A percentile compares a stretch with the other conserved stretches of the same genome.
These are phyloP conservation scores for Phalaenopsis equestris DNA, from an alignment of 106 monocot genomes.

Conservation along the genomic window DNA sequence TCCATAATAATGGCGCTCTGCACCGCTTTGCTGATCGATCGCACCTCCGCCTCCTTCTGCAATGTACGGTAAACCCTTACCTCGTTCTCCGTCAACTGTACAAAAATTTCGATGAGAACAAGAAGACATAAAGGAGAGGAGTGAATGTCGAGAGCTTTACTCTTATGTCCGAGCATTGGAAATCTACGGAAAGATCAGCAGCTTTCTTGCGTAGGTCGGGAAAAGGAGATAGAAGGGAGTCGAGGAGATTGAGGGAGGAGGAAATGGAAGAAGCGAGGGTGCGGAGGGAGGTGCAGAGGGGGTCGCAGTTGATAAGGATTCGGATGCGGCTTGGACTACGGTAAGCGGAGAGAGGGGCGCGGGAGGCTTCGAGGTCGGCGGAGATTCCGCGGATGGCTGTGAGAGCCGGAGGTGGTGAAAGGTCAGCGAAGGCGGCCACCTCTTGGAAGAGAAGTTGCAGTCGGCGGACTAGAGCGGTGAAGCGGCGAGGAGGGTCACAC, in stretches of 20 bases:
- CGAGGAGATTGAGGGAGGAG: slow-evolving; percentile 37
- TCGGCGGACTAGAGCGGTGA: slow-evolving; percentile 22
- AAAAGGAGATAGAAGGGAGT: slow-evolving; percentile 11
- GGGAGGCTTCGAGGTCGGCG: slow-evolving; percentile 18
- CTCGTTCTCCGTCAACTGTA: slow-evolving; percentile 35
- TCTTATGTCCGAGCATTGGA: slow-evolving; percentile 19
- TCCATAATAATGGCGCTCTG: slow-evolving; percentile 57
- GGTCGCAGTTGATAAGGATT: slow-evolving; percentile 30
- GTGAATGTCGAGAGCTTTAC: slow-evolving; percentile 4
- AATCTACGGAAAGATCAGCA: slow-evolving; percentile 31
- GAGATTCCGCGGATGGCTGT: slow-evolving; percentile 36
- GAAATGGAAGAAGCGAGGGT: slow-evolving; percentile 12
- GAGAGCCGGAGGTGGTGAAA: slow-evolving; percentile 10
- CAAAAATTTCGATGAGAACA: background rate
- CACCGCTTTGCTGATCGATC: slow-evolving; percentile 27
- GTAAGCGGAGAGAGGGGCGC: slow-evolving; percentile 12
- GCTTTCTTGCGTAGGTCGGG: slow-evolving; percentile 39
- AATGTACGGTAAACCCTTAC: slow-evolving; percentile 38
- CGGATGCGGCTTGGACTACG: slow-evolving; percentile 18
- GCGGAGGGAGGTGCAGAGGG: slow-evolving; percentile 23
- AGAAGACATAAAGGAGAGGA: background rate
- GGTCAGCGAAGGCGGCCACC: slow-evolving; percentile 10
- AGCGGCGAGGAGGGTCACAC: slow-evolving; percentile 31
- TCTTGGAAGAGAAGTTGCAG: slow-evolving; percentile 22
- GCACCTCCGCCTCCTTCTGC: slow-evolving; percentile 35